These are phyloP conservation scores for Solanum chiquidenum DNA, from an alignment of 257 asterid species.

Conservation along the genomic window DNA sequence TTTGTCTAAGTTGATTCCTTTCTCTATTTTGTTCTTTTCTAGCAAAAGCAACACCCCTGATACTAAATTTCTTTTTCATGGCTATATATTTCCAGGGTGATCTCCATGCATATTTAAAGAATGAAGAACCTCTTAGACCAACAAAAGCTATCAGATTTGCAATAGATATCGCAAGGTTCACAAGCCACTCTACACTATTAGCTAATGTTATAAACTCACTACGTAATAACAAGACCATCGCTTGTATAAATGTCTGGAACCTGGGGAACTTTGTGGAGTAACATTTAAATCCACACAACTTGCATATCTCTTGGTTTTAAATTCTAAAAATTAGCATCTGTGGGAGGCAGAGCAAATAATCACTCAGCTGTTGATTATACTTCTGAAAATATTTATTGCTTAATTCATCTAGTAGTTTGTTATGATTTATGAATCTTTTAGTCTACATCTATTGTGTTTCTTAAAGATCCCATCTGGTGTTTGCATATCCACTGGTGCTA, in stretches of 20 bases:
- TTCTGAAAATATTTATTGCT: not conserved
- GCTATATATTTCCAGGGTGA: constrained; percentile 50
- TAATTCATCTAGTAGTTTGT: not conserved
- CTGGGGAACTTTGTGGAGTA: not conserved
- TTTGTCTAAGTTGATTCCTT: not conserved
- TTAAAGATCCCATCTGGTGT: not conserved
- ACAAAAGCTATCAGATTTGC: constrained; percentile 85
- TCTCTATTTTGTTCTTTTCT: not conserved
- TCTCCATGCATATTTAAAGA: constrained; percentile 56
- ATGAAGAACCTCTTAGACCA: constrained; percentile 69
- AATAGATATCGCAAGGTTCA: constrained; percentile 89
- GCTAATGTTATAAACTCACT: not conserved
- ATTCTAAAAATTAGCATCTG: not conserved
- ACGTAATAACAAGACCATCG: not conserved
- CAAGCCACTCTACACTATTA: not conserved
- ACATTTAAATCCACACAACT: not conserved
- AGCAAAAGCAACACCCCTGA: not conserved
- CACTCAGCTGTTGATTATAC: not conserved
- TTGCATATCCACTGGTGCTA: not conserved
- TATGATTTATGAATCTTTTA: not conserved
- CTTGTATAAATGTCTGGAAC: not conserved
- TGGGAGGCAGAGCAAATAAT: not conserved
- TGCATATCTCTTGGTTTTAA: not conserved
- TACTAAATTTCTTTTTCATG: not conserved
- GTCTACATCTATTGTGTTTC: not conserved